phyloP scores from a whole-genome alignment of 768 basidiomycete species.

The Boletus rubropictus region DNA sequence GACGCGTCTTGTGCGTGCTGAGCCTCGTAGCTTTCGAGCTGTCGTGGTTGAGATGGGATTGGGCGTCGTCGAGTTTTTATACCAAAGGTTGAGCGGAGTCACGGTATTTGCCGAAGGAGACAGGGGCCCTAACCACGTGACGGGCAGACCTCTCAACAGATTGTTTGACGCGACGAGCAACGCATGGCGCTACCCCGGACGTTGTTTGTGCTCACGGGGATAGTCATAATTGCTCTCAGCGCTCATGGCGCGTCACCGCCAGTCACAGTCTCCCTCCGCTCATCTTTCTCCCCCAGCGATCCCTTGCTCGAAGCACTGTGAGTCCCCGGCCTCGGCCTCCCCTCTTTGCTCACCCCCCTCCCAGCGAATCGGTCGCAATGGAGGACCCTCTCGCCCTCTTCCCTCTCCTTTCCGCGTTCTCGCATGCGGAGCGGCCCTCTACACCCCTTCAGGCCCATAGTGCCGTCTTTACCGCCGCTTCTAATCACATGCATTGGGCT shows the following conservation, averaged over 20 bases:
- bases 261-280: slow-evolving; percentile 26
- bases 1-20: slow-evolving; percentile 22
- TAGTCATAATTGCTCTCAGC: slow-evolving; percentile 12
- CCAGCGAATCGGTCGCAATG: slow-evolving; percentile 76
- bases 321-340: slow-evolving; percentile 5
- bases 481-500: slow-evolving; percentile 42
- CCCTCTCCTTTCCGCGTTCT: slow-evolving; percentile 55
- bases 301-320: slow-evolving; percentile 30
- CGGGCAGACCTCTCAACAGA: slow-evolving; percentile 7
- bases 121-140: slow-evolving; percentile 16
- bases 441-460: slow-evolving; percentile 48
- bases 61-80: background rate
- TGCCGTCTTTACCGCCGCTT: slow-evolving; percentile 35
- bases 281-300: slow-evolving; percentile 24
- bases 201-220: slow-evolving; percentile 15
- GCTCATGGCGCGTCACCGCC: slow-evolving; percentile 26
- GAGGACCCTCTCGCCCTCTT: slow-evolving; percentile 75
- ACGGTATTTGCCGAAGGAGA: slow-evolving; percentile 10
- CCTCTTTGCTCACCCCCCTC: slow-evolving; percentile 1
- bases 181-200: slow-evolving; percentile 5
- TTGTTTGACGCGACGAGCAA: slow-evolving; percentile 2
- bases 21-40: slow-evolving; percentile 29
- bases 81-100: slow-evolving; percentile 12
- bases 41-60: slow-evolving; percentile 8
- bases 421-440: slow-evolving; percentile 40